phyloP scores from a whole-genome alignment of 805 yeast genomes.

The Metschnikowia rubicola region DNA sequence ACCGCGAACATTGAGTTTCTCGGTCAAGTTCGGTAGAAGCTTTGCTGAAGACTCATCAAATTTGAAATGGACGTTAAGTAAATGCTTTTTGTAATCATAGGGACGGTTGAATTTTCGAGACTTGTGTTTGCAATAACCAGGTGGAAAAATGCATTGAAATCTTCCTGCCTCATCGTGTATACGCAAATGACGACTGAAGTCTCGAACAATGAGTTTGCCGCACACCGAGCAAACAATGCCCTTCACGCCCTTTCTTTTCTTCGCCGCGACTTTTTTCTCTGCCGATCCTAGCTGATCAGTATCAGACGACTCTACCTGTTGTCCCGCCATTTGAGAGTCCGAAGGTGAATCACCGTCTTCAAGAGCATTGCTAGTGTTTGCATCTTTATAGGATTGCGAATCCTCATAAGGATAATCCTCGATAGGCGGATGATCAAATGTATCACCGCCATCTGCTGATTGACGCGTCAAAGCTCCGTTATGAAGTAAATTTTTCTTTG shows the following conservation, averaged over 20 bases:
- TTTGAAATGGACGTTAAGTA: constrained; percentile 39
- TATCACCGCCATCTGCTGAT: not conserved
- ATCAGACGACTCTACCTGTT: constrained; percentile 1
- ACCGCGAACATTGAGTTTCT: constrained; percentile 37
- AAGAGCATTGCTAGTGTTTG: not conserved
- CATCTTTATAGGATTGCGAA: not conserved
- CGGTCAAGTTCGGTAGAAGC: constrained; percentile 38
- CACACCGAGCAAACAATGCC: constrained; percentile 40
- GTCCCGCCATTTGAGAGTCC: constrained; percentile 1
- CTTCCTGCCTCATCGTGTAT: constrained; percentile 43
- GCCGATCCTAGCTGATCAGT: constrained; percentile 3
- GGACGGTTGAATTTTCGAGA: constrained; percentile 44
- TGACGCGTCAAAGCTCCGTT: not conserved
- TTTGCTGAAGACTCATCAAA: constrained; percentile 42
- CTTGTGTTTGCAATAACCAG: constrained; percentile 37
- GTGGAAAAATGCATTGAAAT: constrained; percentile 42
- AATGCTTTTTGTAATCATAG: constrained; percentile 44
- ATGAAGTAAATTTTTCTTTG: no score
- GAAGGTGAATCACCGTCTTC: not conserved
- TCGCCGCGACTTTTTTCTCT: constrained; percentile 4
- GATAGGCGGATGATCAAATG: not conserved
- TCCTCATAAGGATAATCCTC: not conserved
- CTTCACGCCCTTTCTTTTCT: constrained; percentile 30
- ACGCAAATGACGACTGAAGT: constrained; percentile 40
- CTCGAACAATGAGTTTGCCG: constrained; percentile 40